Base-by-base conservation (phyloP, 805 yeast genomes). In the Candida silvicultrix region DNA sequence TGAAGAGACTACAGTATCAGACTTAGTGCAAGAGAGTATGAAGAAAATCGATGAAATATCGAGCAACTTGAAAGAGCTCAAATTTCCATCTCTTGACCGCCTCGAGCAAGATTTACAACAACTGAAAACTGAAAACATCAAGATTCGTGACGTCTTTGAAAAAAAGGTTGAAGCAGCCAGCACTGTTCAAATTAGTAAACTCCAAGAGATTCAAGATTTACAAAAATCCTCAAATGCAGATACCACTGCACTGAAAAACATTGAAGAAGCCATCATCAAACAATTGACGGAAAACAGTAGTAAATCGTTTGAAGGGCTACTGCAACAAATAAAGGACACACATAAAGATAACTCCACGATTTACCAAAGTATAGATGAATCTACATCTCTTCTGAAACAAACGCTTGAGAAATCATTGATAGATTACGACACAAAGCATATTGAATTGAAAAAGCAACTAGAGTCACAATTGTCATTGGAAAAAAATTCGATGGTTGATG, bases 391-490 rank as follows among this genome's bases (percentile, higher is more conserved):
- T 11, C 19, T 35, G 4, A 19, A 42, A 16, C 20, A 22, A 18
- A 12, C 16, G 2, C 12, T 34, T 4, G 34, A 35, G 23, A 42
- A 25, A 15, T 16, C 18, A 7, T 16, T 23, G 7, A 23, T 16
- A 14, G 40, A 34, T 31, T n/a, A 12, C 4, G 8, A 47, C 9
- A 15, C 38, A 18, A 38, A 38, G 22, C 15, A 16, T 7, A 16
- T 15, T 23, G 20, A 37, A 15, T 40, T 9, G 36, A 39, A 36
- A 36, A n/a, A 6, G 12, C 11, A 11, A 31, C 2, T 11, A 32
- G 12, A 34, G 41, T 8, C 3, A 10, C n/a, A 31, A 37, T n/a
- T 10, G 43, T 36, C 45, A 47, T 31, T 40, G 42, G 22, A 45
- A 46, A 35, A 45, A 48, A n/a, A 20, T 11, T 15, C 7, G 5